Conservation (phyloP, 441 rosid species). For the Mallotus repandus region DNA sequence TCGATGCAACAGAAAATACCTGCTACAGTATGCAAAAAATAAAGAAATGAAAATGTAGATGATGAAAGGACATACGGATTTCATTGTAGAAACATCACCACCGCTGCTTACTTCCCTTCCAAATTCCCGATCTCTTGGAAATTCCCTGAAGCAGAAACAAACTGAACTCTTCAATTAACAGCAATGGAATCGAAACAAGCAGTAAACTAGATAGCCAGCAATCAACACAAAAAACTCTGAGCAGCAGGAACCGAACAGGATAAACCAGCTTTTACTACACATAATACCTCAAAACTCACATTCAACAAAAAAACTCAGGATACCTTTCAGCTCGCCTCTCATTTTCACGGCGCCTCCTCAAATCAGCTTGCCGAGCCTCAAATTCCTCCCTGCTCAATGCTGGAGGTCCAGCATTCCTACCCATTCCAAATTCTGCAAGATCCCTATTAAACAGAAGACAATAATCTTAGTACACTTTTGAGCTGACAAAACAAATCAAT, state of each 20-base stretch:
- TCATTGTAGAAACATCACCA: slow-evolving; percentile 58
- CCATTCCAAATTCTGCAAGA: slow-evolving; percentile 77
- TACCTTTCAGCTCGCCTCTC: slow-evolving; percentile 87
- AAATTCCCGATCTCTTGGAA: slow-evolving; percentile 70
- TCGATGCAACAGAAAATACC: slow-evolving; percentile 19
- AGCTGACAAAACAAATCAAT: background rate
- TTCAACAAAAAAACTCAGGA: background rate
- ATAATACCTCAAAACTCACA: background rate
- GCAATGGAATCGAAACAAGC: background rate
- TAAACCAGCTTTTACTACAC: background rate
- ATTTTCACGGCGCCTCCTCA: slow-evolving; percentile 80
- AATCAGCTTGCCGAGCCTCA: slow-evolving; percentile 87
- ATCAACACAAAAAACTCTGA: background rate
- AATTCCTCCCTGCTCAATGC: slow-evolving; percentile 91
- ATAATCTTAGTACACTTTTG: background rate
- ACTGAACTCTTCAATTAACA: background rate
- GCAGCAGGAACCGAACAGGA: background rate
- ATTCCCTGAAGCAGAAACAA: slow-evolving; percentile 49
- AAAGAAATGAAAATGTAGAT: slow-evolving; percentile 25
- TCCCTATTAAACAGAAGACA: slow-evolving; percentile 48
- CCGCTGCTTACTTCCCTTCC: slow-evolving; percentile 69
- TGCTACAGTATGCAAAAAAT: slow-evolving; percentile 16
- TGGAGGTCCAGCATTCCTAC: slow-evolving; percentile 70
- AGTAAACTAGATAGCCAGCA: background rate
- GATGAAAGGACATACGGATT: slow-evolving; percentile 61